Base-by-base conservation (phyloP, 2,329 filamentous ascomycete species). In the Hypoxylon sp. region DNA sequence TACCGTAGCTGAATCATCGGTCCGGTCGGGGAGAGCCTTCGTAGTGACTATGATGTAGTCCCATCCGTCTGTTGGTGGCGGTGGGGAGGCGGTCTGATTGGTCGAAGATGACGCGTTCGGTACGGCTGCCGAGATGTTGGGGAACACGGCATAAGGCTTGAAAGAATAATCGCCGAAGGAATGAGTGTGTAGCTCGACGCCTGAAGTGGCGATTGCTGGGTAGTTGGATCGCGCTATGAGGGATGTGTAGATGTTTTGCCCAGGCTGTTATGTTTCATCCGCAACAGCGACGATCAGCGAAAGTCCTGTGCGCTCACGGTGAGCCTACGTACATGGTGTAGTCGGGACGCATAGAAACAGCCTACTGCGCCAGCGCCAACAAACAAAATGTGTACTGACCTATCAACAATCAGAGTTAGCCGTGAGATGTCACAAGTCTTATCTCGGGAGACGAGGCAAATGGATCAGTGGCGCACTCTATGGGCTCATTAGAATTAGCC, bases 211-310 rank as follows among this genome's bases (percentile, higher is more conserved):
- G 49, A 93, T 89, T 34, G 86, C 86, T 23, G 82, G 79, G 82
- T 91, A 93, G 81, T 93, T 93, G 43, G 91, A 93, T 52, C 91
- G 87, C 69, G 91, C 92, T 59, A 92, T 88, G 48, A 92, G 87
- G 4, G 91, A 93, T 53, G 91, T 88, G 63, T 86, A 81, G 43
- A 89, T 81, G 60, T 86, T 84, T 62, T 82, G 78, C 13, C 76
- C 74, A 7, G 85, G 84, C 85, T 86, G 63, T 43, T 2, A 50
- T n/a, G 53, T 65, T n/a, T 34, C 46, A 57, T 38, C 19, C 11
- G 38, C 41, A 46, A 49, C 36, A 32, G 19, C 30, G 32, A 57
- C 38, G 4, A 60, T 60, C 46, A 66, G 65, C 55, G 19, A 25
- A 36, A 43, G 46, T 50, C 58, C 36, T 51, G 49, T 43, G 46